Percentiles rank a stretch among this genome's conserved stretches.
These are phyloP conservation scores for Lycium barbarum DNA, from an alignment of 257 asterid species.

Conservation along the genomic window DNA sequence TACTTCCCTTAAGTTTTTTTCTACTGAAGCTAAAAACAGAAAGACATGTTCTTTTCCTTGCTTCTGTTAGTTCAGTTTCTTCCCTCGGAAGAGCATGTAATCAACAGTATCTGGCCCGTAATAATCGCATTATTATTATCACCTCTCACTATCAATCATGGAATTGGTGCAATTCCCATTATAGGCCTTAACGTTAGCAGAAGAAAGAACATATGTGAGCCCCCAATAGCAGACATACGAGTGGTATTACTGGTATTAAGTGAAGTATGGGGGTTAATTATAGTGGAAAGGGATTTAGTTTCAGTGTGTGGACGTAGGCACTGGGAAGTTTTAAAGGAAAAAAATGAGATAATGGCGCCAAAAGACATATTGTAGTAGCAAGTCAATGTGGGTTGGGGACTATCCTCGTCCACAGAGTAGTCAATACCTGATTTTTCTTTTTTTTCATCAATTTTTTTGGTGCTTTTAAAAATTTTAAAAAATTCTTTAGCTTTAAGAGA, in stretches of 20 bases:
- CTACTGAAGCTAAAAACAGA: slow-evolving; percentile 14
- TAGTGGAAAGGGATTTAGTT: slow-evolving; percentile 10
- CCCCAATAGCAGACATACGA: neutral
- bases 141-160: slow-evolving; percentile 33
- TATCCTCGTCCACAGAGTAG: slow-evolving; percentile 15
- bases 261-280: neutral
- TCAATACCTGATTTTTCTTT: neutral
- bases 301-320: neutral
- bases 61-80: neutral
- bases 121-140: slow-evolving; percentile 22
- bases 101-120: slow-evolving; percentile 28
- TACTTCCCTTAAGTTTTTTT: neutral
- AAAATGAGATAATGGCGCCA: slow-evolving; percentile 5
- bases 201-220: neutral
- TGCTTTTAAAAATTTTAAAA: neutral
- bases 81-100: neutral
- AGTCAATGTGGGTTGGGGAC: slow-evolving; percentile 10
- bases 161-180: slow-evolving; percentile 36
- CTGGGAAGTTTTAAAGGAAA: neutral
- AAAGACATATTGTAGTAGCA: neutral
- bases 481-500: neutral
- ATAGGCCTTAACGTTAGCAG: slow-evolving; percentile 18
- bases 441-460: neutral
- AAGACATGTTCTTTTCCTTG: slow-evolving; percentile 25
- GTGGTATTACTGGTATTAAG: neutral